Conservation (phyloP, 805 yeast species). For the Lachancea mirantina region DNA sequence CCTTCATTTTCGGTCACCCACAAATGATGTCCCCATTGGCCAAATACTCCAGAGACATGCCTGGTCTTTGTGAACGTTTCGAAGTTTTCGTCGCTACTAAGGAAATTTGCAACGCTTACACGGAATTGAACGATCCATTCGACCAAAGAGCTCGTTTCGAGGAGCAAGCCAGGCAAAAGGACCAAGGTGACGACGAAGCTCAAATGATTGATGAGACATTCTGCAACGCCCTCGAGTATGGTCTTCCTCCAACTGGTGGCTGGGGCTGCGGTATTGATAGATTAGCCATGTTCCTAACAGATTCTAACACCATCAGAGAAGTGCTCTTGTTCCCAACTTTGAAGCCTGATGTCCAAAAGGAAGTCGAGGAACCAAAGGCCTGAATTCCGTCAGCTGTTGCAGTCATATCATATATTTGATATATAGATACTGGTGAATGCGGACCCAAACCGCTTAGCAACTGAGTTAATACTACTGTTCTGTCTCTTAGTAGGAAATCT, state of each 20-base stretch:
- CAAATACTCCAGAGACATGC: conserved; percentile 83
- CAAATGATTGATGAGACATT: conserved; percentile 93
- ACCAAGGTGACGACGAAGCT: conserved; percentile 98
- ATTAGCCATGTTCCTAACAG: conserved; percentile 94
- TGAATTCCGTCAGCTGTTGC: too few relatives aligned
- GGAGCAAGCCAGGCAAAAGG: conserved; percentile 98
- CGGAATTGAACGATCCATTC: conserved; percentile 97
- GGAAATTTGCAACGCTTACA: conserved; percentile 97
- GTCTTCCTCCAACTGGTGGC: conserved; percentile 98
- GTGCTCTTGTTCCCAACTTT: conserved; percentile 96
- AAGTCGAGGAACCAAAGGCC: conserved; percentile 28
- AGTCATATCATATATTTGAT: too few relatives aligned
- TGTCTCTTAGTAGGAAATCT: too few relatives aligned
- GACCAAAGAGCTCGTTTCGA: conserved; percentile 97
- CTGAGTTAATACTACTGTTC: too few relatives aligned
- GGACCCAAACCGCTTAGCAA: too few relatives aligned
- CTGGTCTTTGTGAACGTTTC: conserved; percentile 96
- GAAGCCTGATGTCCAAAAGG: conserved; percentile 70
- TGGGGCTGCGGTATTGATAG: conserved; percentile 99
- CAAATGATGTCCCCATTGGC: conserved; percentile 99
- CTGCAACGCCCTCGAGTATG: conserved; percentile 96
- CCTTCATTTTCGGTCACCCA: conserved; percentile 97
- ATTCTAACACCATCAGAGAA: conserved; percentile 95
- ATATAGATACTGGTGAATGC: too few relatives aligned
- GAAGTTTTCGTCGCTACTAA: conserved; percentile 98